Percentiles rank a stretch among this genome's conserved stretches.
Conservation (phyloP, 805 yeast species). For the Yarrowia yakushimensis region DNA sequence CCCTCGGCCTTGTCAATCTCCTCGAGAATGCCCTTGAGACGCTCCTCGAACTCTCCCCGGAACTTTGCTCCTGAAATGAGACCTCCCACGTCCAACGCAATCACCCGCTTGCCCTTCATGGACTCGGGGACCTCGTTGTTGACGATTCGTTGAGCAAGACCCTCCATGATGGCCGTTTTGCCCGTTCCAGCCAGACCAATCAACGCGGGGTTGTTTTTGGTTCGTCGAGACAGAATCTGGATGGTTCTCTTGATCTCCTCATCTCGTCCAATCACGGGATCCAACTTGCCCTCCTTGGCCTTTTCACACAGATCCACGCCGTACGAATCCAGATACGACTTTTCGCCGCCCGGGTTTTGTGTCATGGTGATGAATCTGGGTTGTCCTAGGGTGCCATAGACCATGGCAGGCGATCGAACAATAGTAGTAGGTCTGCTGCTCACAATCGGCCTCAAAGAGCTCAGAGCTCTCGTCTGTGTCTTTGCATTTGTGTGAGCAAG, state of each 20-base stretch:
- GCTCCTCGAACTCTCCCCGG: slow-evolving; percentile 93
- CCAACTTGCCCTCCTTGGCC: slow-evolving; percentile 86
- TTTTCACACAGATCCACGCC: slow-evolving; percentile 83
- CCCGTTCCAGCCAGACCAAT: slow-evolving; percentile 99
- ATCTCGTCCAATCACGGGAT: slow-evolving; percentile 96
- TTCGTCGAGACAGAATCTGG: slow-evolving; percentile 85
- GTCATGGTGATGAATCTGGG: slow-evolving; percentile 4
- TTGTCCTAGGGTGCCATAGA: too few relatives aligned
- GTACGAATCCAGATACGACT: slow-evolving; percentile 55
- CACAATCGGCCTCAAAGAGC: too few relatives aligned
- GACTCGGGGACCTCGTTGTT: slow-evolving; percentile 93
- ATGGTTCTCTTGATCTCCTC: slow-evolving; percentile 92
- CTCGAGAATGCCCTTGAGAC: slow-evolving; percentile 72
- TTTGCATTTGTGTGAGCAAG: not conserved
- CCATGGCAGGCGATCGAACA: too few relatives aligned
- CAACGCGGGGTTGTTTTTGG: slow-evolving; percentile 91
- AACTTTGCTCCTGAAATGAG: slow-evolving; percentile 92
- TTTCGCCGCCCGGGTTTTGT: slow-evolving; percentile 14
- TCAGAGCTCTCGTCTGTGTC: not conserved
- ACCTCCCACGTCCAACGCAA: slow-evolving; percentile 83
- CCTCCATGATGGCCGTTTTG: slow-evolving; percentile 95
- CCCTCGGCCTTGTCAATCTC: slow-evolving; percentile 81
- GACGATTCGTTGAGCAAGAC: slow-evolving; percentile 88
- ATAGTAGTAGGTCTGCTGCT: too few relatives aligned
- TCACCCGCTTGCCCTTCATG: slow-evolving; percentile 78